Conservation (phyloP, 305 asterid species). For the Rubia occidens region DNA sequence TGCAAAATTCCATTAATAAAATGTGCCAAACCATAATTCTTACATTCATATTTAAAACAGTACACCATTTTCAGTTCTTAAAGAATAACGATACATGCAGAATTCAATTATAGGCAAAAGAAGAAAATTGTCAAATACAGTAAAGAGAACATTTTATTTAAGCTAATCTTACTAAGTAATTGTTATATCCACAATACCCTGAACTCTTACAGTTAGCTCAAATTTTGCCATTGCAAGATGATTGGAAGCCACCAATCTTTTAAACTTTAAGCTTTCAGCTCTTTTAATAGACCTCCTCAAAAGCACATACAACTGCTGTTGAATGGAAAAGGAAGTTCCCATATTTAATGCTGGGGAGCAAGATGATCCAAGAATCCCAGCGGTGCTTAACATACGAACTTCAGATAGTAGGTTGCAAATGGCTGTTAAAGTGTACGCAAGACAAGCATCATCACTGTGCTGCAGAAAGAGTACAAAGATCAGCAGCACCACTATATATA, state of each 20-base stretch:
- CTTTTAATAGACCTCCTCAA: slow-evolving; percentile 79
- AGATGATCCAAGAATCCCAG: slow-evolving; percentile 75
- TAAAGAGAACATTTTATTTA: not conserved
- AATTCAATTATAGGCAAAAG: not conserved
- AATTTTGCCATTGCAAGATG: slow-evolving; percentile 85
- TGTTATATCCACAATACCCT: not conserved
- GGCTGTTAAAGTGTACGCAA: slow-evolving; percentile 79
- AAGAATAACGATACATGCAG: not conserved
- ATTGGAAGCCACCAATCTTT: slow-evolving; percentile 73
- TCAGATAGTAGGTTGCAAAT: slow-evolving; percentile 81
- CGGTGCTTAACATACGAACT: slow-evolving; percentile 57
- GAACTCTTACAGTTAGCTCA: slow-evolving; percentile 52
- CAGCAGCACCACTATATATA: not conserved
- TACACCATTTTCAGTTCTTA: not conserved
- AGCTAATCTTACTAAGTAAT: not conserved
- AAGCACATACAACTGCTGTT: slow-evolving; percentile 83
- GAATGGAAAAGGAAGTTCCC: slow-evolving; percentile 67
- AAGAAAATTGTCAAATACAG: not conserved
- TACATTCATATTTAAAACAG: not conserved
- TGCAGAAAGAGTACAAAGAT: slow-evolving; percentile 38
- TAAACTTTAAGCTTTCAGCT: slow-evolving; percentile 74
- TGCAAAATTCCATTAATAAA: not conserved
- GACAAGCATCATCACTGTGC: slow-evolving; percentile 82
- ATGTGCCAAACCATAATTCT: not conserved
- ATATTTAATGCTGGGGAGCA: slow-evolving; percentile 60